Evolutionary conservation across 306 rosid species (phyloP), one percentile per base, ranked within the genome.

Genomic region (Sicyos edulis): DNA sequence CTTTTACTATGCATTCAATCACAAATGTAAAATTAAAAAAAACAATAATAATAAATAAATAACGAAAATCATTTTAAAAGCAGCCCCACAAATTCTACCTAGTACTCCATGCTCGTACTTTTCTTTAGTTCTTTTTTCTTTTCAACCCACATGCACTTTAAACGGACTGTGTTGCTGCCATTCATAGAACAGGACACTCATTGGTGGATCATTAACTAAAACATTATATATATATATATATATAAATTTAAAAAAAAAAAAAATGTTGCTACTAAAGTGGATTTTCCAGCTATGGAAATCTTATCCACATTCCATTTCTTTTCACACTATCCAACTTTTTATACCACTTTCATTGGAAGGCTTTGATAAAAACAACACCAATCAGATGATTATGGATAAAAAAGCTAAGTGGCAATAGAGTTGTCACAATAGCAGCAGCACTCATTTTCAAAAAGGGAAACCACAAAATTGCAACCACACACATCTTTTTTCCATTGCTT

Each of bases 101-200:
- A 66, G 71, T 66, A 66, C 54, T 45, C 72, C 40, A 45, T 67
- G 72, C 20, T 22, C 19, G 13, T 21, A 45, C 19, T 3, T 67
- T 12, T 66, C 12, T 66, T 2, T 66, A 37, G 2, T 13, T 3
- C 44, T 4, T 21, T 6, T 66, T 21, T 47, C 40, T 67, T 45
- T 67, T 66, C 55, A 66, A 66, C 45, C 55, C 71, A 44, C 45
- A 67, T 12, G 72, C 72, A 67, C 72, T 67, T 67, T 47, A 10
- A 67, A 21, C 20, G 56, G 72, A 67, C 55, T 6, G 20, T 67
- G 56, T 47, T 47, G 32, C 13, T 44, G 20, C 21, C 20, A 47
- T 67, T 7, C 55, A 47, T 22, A 67, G 72, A 67, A 21, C 56
- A 14, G 13, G 72, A 67, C 72, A 50, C 14, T 67, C 13, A 8